A percentile compares a stretch with the other conserved stretches of the same genome.
These are phyloP conservation scores for Aspergillus spinulosporus DNA, from an alignment of 2,329 filamentous ascomycete genomes.

Conservation along the genomic window DNA sequence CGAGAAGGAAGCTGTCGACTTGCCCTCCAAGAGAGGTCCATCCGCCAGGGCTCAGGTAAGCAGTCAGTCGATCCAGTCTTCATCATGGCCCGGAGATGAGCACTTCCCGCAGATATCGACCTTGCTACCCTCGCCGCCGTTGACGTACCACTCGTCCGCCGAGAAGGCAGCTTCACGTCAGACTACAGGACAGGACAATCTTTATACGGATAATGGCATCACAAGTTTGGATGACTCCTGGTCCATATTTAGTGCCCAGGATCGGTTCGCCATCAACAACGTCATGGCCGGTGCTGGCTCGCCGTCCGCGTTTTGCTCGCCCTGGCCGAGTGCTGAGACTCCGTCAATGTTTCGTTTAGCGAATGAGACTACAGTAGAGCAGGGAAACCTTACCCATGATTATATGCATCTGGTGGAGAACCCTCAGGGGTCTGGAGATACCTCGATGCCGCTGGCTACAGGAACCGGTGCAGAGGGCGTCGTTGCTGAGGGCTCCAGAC, in stretches of 20 bases:
- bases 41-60: background rate
- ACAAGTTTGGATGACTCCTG: conserved; percentile 1
- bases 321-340: conserved; percentile 1
- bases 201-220: background rate
- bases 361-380: background rate
- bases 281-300: conserved; percentile 3
- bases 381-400: background rate
- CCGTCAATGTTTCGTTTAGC: conserved; percentile 1
- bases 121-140: background rate
- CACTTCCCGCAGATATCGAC: background rate
- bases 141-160: background rate
- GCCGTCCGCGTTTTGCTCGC: background rate
- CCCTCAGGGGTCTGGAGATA: background rate
- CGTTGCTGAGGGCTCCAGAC: background rate
- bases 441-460: background rate
- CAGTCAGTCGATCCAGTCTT: background rate
- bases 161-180: background rate
- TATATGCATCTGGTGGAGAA: background rate
- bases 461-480: background rate
- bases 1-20: background rate
- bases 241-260: background rate
- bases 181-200: background rate
- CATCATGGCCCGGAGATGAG: background rate
- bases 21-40: background rate
- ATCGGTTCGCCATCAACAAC: conserved; percentile 1